phyloP scores from a whole-genome alignment of 192 early-diverging fungal genomes.

The Lobosporangium transversale region DNA sequence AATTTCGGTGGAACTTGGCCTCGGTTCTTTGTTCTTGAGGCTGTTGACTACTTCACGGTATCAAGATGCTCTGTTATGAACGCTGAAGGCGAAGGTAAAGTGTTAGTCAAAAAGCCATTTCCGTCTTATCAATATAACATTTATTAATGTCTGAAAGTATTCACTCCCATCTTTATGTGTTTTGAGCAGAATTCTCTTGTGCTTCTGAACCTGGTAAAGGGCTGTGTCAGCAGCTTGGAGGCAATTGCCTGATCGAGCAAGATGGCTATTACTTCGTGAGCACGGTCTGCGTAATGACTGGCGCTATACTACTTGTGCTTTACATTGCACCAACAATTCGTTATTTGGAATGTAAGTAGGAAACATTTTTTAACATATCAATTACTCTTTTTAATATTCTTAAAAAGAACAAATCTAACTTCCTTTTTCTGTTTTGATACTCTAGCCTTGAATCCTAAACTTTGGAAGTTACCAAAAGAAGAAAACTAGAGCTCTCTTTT shows the following conservation, averaged over 20 bases:
- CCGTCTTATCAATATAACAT: neutral
- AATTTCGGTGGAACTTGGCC: conserved; percentile 99
- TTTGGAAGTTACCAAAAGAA: conserved; percentile 29
- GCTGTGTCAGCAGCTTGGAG: conserved; percentile 70
- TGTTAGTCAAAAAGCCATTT: neutral
- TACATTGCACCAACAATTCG: conserved; percentile 72
- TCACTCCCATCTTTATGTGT: neutral
- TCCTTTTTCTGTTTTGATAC: neutral
- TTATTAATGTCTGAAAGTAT: neutral
- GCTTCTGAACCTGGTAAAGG: conserved; percentile 68
- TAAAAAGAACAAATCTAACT: too few species aligned
- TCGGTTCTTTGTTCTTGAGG: conserved; percentile 89
- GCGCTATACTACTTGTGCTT: conserved; percentile 61
- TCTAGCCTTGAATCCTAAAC: conserved; percentile 37
- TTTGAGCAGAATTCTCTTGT: conserved; percentile 63
- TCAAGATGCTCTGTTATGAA: conserved; percentile 69
- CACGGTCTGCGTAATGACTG: conserved; percentile 71
- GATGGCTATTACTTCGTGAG: conserved; percentile 94
- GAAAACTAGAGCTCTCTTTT: neutral
- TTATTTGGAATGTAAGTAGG: conserved; percentile 40
- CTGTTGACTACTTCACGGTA: conserved; percentile 91
- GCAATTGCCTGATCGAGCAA: conserved; percentile 71
- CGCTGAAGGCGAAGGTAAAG: conserved; percentile 16
- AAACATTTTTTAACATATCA: too few species aligned
- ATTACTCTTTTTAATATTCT: too few species aligned